These are phyloP conservation scores for Stylosanthes scabra DNA, from an alignment of 331 rosid species.

Conservation along the genomic window DNA sequence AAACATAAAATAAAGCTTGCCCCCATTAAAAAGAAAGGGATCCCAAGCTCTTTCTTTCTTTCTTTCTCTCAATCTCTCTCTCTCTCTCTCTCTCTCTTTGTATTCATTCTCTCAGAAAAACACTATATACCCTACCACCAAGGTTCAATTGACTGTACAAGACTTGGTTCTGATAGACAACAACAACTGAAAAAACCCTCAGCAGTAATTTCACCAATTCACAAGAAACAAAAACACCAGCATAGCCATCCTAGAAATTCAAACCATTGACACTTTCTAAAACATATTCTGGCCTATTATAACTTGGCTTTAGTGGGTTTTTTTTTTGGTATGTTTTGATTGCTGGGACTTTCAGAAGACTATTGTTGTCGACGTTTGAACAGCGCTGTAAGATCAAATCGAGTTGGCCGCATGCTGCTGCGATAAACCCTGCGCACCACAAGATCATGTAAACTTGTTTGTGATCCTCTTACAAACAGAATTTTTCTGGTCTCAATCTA, in stretches of 20 bases:
- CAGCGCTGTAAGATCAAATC: constrained; percentile 52
- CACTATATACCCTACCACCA: constrained; percentile 48
- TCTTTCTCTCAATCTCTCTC: constrained; percentile 36
- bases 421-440: constrained; percentile 72
- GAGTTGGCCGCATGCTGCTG: constrained; percentile 78
- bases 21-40: constrained; percentile 66
- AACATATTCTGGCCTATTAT: constrained; percentile 50
- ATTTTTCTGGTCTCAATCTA: too few species aligned
- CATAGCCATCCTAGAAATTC: constrained; percentile 48
- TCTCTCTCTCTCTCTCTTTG: constrained; percentile 28
- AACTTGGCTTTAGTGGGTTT: constrained; percentile 37
- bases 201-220: constrained; percentile 14
- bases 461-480: not conserved
- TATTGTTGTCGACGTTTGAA: constrained; percentile 34
- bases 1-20: constrained; percentile 43
- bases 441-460: constrained; percentile 7
- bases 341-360: constrained; percentile 36
- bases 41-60: constrained; percentile 36
- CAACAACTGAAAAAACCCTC: constrained; percentile 5
- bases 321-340: constrained; percentile 52
- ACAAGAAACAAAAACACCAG: constrained; percentile 17
- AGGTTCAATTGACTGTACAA: constrained; percentile 64
- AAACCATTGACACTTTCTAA: constrained; percentile 59
- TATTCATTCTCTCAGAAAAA: constrained; percentile 36
- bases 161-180: constrained; percentile 13